Percentiles rank a stretch among this genome's conserved stretches.
These are phyloP conservation scores for Emmonsia crescens DNA, from an alignment of 2,329 filamentous ascomycete genomes.

Conservation along the genomic window DNA sequence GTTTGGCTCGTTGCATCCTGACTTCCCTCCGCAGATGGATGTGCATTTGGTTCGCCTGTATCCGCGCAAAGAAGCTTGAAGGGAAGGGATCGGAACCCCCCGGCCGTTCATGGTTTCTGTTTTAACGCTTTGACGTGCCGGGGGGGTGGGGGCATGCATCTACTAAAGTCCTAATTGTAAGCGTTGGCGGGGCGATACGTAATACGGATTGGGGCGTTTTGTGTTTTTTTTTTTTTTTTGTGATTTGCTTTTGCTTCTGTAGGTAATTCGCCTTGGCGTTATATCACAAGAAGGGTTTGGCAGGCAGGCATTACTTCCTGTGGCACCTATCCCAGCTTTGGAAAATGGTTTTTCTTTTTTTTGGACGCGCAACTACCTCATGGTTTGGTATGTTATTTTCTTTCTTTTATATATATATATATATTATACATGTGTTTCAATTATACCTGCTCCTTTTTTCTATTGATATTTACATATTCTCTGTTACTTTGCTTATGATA, in stretches of 20 bases:
- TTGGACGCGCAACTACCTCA: background rate
- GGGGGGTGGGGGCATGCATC: background rate
- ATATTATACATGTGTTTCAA: no score
- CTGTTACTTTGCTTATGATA: no score
- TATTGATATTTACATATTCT: background rate
- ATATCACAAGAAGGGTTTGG: background rate
- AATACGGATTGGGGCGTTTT: background rate
- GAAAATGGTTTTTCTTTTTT: background rate
- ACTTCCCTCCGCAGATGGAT: conserved; percentile 34
- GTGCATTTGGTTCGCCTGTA: conserved; percentile 32
- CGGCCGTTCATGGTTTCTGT: background rate
- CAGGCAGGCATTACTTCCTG: rapidly evolving
- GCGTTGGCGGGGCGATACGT: background rate
- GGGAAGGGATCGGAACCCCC: background rate
- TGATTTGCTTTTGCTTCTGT: background rate
- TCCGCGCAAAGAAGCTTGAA: conserved; percentile 9
- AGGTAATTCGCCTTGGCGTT: background rate
- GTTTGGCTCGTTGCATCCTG: conserved; percentile 31
- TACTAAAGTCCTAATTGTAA: background rate
- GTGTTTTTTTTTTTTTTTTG: background rate
- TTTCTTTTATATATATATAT: background rate
- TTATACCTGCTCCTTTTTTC: background rate
- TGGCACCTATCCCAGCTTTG: background rate
- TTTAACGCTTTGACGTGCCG: background rate
- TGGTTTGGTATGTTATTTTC: background rate